These are phyloP conservation scores for Dactylellina leptospora DNA, from an alignment of 2,329 filamentous ascomycete species.

Conservation along the genomic window DNA sequence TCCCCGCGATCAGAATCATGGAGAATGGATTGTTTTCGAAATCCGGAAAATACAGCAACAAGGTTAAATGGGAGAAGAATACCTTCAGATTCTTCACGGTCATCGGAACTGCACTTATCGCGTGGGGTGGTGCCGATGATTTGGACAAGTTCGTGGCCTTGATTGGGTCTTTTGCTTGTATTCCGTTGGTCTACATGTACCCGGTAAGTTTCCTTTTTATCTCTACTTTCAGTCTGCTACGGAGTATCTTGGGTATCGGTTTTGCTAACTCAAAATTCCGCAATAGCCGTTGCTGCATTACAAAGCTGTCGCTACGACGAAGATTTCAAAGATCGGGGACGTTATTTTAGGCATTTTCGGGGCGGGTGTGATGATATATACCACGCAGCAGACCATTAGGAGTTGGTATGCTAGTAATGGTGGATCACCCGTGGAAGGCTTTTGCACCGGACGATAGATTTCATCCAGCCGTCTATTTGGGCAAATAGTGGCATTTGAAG, in stretches of 20 bases:
- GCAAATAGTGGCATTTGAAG: neutral
- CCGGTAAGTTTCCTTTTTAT: conserved; percentile 73
- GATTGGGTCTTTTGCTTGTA: conserved; percentile 96
- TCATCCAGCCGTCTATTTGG: neutral
- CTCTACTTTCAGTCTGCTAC: neutral
- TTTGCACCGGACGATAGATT: conserved; percentile 23
- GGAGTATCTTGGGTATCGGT: neutral
- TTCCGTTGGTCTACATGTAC: conserved; percentile 96
- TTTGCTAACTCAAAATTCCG: conserved; percentile 58
- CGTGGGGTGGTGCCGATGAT: conserved; percentile 90
- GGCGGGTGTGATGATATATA: conserved; percentile 87
- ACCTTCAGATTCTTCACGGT: conserved; percentile 93
- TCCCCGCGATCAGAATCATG: conserved; percentile 95
- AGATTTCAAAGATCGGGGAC: conserved; percentile 75
- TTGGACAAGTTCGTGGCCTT: conserved; percentile 97
- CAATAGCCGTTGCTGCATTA: conserved; percentile 83
- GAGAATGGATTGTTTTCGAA: conserved; percentile 83
- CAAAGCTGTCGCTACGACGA: conserved; percentile 70
- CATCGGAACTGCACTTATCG: conserved; percentile 82
- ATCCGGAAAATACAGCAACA: conserved; percentile 89
- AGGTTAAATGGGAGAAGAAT: conserved; percentile 99
- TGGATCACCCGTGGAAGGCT: conserved; percentile 28
- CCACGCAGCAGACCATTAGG: conserved; percentile 82
- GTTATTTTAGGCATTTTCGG: conserved; percentile 82
- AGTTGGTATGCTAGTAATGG: conserved; percentile 73